Conservation (phyloP, 305 asterid species). For the Lippia alba region DNA sequence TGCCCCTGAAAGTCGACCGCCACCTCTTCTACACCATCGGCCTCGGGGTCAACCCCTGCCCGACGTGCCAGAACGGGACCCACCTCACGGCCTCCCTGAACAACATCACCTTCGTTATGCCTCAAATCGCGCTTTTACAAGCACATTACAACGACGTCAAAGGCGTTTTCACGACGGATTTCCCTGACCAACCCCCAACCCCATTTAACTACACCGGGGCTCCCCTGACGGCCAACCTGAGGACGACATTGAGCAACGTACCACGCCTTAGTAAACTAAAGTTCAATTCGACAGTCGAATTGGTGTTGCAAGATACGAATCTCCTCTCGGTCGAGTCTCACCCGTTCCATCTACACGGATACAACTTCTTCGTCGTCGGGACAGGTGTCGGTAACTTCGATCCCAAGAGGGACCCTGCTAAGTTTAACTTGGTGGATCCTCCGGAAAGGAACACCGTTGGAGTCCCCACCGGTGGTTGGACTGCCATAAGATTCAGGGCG, state of each 20-base stretch:
- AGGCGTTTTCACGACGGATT: slow-evolving; percentile 53
- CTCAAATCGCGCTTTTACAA: slow-evolving; percentile 57
- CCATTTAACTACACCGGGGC: slow-evolving; percentile 75
- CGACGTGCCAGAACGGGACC: slow-evolving; percentile 62
- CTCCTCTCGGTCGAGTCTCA: slow-evolving; percentile 66
- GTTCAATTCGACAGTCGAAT: slow-evolving; percentile 64
- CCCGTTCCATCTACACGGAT: slow-evolving; percentile 81
- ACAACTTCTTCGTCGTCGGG: slow-evolving; percentile 70
- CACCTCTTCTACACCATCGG: slow-evolving; percentile 69
- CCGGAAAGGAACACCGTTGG: slow-evolving; percentile 70
- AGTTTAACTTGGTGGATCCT: slow-evolving; percentile 61
- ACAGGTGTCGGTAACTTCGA: slow-evolving; percentile 60
- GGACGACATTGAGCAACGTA: slow-evolving; percentile 30
- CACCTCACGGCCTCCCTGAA: slow-evolving; percentile 63
- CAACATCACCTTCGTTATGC: slow-evolving; percentile 74
- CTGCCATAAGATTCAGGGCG: slow-evolving; percentile 68
- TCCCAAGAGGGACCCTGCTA: slow-evolving; percentile 46
- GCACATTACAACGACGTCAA: slow-evolving; percentile 59
- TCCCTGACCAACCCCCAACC: slow-evolving; percentile 65
- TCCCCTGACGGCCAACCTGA: slow-evolving; percentile 61
- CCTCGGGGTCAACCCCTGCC: slow-evolving; percentile 64
- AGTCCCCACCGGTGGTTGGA: slow-evolving; percentile 77
- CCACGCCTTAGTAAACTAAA: slow-evolving; percentile 53
- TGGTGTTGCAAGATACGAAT: slow-evolving; percentile 72
- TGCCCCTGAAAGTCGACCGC: slow-evolving; percentile 58